Evolutionary conservation across 2,329 filamentous ascomycete species (phyloP).

Genomic region (Sporothrix inflata): DNA sequence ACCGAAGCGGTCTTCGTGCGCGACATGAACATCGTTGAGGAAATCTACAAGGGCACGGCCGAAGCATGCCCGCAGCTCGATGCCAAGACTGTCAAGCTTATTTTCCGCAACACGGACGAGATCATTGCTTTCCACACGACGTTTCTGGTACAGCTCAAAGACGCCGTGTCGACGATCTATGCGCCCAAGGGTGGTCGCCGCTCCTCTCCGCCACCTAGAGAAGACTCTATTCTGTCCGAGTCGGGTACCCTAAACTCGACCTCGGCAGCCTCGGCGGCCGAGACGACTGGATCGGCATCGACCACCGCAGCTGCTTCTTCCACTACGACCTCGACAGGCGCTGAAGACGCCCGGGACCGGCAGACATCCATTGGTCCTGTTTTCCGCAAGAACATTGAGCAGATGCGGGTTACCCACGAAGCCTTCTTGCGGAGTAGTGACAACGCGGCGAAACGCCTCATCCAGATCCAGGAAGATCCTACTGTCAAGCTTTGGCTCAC

Average conservation of each 20-base stretch:
- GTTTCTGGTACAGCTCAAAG: conserved; percentile 80
- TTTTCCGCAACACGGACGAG: conserved; percentile 92
- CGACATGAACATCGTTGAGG: conserved; percentile 96
- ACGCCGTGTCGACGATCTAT: conserved; percentile 78
- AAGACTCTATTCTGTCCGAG: conserved; percentile 39
- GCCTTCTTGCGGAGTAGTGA: conserved; percentile 67
- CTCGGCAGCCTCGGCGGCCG: conserved; percentile 43
- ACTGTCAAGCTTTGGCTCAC: conserved; percentile 82
- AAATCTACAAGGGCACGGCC: conserved; percentile 95
- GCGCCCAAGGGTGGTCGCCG: conserved; percentile 56
- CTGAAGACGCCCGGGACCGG: conserved; percentile 58
- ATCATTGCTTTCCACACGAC: conserved; percentile 82
- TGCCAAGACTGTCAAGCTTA: conserved; percentile 79
- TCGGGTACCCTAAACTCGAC: conserved; percentile 43
- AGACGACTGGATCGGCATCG: conserved; percentile 33
- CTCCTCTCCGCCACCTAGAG: conserved; percentile 38
- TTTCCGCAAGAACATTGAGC: conserved; percentile 60
- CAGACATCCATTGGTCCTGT: conserved; percentile 56
- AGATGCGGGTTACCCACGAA: conserved; percentile 64
- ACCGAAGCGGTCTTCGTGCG: conserved; percentile 89
- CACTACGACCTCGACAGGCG: conserved; percentile 42
- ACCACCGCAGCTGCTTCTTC: conserved; percentile 38
- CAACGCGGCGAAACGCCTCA: conserved; percentile 62
- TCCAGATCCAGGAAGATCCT: conserved; percentile 65
- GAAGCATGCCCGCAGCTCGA: conserved; percentile 79